A percentile compares a stretch with the other conserved stretches of the same genome.
Evolutionary conservation across 2,329 filamentous ascomycete genomes (phyloP).

Genomic region (Venturia pyrina): DNA sequence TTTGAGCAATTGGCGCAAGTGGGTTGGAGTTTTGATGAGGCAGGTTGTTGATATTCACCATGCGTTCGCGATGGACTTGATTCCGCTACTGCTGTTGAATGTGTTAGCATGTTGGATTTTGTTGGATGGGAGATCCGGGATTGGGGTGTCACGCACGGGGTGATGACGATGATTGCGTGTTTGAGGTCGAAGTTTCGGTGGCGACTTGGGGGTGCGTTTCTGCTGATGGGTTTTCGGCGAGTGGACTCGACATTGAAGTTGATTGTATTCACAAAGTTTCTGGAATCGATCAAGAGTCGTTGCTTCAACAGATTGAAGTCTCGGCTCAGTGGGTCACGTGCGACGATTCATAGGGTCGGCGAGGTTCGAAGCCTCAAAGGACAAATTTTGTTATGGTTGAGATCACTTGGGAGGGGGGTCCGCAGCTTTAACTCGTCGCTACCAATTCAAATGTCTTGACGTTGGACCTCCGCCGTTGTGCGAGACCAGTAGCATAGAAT

Average conservation of each 20-base stretch:
- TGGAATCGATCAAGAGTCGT: background rate
- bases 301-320: background rate
- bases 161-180: background rate
- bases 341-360: background rate
- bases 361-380: too few relatives aligned
- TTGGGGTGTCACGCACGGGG: background rate
- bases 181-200: background rate
- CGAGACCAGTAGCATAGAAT: too few relatives aligned
- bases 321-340: background rate
- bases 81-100: background rate
- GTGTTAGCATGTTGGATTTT: background rate
- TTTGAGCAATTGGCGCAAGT: background rate
- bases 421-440: too few relatives aligned
- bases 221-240: background rate
- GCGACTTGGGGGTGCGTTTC: background rate
- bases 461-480: too few relatives aligned
- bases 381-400: too few relatives aligned
- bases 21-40: background rate
- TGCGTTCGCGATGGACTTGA: background rate
- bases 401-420: too few relatives aligned
- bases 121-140: background rate
- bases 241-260: background rate
- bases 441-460: too few relatives aligned
- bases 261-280: background rate
- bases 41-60: background rate